Evolutionary conservation across 1,284 basidiomycete species (phyloP), one percentile per base, ranked within the genome.

Genomic region (Trichosporon asahii): DNA sequence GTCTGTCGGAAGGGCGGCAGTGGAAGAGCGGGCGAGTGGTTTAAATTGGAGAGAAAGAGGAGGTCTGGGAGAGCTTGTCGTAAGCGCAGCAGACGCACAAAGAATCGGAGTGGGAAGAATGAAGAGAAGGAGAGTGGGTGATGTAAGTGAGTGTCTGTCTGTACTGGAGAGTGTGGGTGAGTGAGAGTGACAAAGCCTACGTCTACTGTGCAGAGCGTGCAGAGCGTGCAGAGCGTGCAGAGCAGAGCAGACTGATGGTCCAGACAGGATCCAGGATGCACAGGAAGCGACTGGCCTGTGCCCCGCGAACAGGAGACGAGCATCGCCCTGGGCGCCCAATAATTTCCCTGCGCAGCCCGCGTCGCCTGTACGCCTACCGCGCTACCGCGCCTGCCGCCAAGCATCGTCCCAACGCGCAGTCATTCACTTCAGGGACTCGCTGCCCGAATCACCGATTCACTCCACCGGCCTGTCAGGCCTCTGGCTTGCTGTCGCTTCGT

Each of bases 281-380:
- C 49, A 53, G 49, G 49, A 53, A 53, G 21, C 21, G 49, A 53
- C 49, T 53, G 49, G 21, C 49, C 49, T 21, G 21, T 23, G 49
- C 49, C 21, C 35, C 49, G 21, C 49, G 49, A 53, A 23, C 49
- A 23, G n/a, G 40, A 44, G 40, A 40, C 15, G 6, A 3, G 49
- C 49, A 53, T 53, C 49, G 49, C 49, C 49, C 49, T 53, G 49
- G n/a, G n/a, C 49, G 40, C 40, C 40, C 40, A n/a, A n/a, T n/a
- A n/a, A 44, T 44, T 40, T 44, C 40, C n/a, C 49, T 53, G 23
- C 49, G 49, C 49, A 53, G 49, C 11, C 49, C 49, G 21, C 49
- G 49, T 23, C 40, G 46, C 46, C 15, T 8, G 2, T 3, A 2
- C 49, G 46, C 18, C 21, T 18, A n/a, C n/a, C n/a, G n/a, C n/a